phyloP scores from a whole-genome alignment of 768 basidiomycete species.

The Suillus luteus region DNA sequence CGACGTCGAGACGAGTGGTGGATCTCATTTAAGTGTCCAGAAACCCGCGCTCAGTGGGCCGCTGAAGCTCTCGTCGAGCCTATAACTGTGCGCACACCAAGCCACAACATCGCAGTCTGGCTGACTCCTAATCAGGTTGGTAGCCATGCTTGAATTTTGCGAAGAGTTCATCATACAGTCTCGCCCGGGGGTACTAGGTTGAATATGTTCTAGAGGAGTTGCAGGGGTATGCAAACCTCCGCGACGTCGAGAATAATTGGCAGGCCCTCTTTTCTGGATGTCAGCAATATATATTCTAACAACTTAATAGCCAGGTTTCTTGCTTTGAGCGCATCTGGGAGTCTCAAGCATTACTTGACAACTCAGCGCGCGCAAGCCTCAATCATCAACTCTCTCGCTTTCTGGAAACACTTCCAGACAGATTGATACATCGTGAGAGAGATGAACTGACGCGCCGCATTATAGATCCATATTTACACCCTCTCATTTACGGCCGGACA shows the following conservation, averaged over 20 bases:
- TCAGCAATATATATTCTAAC: not conserved
- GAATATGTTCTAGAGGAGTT: slow-evolving; percentile 53
- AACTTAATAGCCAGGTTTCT: slow-evolving; percentile 46
- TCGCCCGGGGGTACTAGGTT: slow-evolving; percentile 32
- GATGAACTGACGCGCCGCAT: slow-evolving; percentile 30
- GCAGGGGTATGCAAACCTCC: slow-evolving; percentile 43
- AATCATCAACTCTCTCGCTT: slow-evolving; percentile 28
- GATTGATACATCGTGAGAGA: slow-evolving; percentile 11
- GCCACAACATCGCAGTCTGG: slow-evolving; percentile 31
- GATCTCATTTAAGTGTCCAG: slow-evolving; percentile 30
- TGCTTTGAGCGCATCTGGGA: slow-evolving; percentile 61
- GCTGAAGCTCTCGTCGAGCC: slow-evolving; percentile 27
- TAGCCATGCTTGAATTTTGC: not conserved
- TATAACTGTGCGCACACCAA: slow-evolving; percentile 41
- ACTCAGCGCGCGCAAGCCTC: slow-evolving; percentile 18
- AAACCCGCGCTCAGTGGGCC: slow-evolving; percentile 36
- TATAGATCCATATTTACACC: slow-evolving; percentile 44
- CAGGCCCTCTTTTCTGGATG: slow-evolving; percentile 21
- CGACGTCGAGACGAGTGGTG: slow-evolving; percentile 45
- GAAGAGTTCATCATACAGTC: not conserved
- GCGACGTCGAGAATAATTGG: slow-evolving; percentile 42
- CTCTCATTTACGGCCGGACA: slow-evolving; percentile 44
- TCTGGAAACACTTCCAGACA: slow-evolving; percentile 12
- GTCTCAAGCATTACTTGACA: slow-evolving; percentile 31
- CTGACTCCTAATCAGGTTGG: slow-evolving; percentile 45